Evolutionary conservation across 805 yeast species (phyloP), one percentile per base, ranked within the genome.

Genomic region (Ogataea parapolymorpha): DNA sequence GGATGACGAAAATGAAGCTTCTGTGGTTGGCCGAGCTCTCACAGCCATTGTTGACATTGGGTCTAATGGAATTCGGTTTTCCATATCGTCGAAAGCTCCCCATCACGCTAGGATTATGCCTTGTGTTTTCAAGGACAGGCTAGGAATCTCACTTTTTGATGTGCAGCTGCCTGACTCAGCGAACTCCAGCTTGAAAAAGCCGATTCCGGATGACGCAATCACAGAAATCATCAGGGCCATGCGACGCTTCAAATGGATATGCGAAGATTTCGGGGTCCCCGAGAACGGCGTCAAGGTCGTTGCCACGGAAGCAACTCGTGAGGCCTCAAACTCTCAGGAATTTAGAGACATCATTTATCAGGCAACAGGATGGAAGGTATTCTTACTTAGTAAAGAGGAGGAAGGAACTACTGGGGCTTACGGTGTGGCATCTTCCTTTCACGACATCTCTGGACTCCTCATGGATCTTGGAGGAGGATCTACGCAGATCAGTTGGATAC

Each of bases 51-150:
- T 82, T 3, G 90, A 85, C 58, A 80, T 85, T 15, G 91, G 90
- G 7, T 80, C 90, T 14, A 81, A 82, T 55, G 90, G 87, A 27
- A 74, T 84, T 33, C 66, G 90, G 38, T 82, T 85, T 55, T 77
- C 85, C 30, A 82, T 84, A 29, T 78, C 87, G 13, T 81, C 88
- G 2, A 71, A 76, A 35, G 82, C 84, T 3, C 68, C 82, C 1
- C 80, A 75, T 46, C 85, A 81, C 58, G 86, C 87, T 1, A 70
- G 93, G 46, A 79, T 81, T 4, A 76, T 85, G 75, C 91, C 93
- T 1, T 80, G 87, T 56, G 79, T 83, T 9, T 84, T 79, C 62
- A 85, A 83, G 48, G 91, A 84, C 50, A 64, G 89, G 34, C 71
- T 83, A 3, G 85, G 85, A 2, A 78, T 84, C 10, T 79, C 89